Evolutionary conservation across 441 rosid species (phyloP), one percentile per base, ranked within the genome.

Genomic region (Jatropha multifida): DNA sequence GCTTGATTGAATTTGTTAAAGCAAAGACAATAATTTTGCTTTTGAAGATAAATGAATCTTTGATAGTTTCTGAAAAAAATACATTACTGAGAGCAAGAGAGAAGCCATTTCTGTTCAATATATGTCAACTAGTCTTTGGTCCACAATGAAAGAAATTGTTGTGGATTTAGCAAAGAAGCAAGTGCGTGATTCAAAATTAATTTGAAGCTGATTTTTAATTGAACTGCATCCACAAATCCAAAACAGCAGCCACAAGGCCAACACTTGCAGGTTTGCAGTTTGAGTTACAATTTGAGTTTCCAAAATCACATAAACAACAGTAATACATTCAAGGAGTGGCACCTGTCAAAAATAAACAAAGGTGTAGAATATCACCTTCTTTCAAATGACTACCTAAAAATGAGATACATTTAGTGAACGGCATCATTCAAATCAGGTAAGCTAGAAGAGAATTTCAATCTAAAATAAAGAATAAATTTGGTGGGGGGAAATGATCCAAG

Each of bases 1-100:
- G 95, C 90, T 83, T 93, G 81, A 88, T 66, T 44, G 26, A 68
- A 71, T 48, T 44, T 69, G 73, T 58, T 74, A 73, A 72, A 59
- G 72, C 59, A 55, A 76, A 49, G 40, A 74, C 46, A 62, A 7
- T 68, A 46, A 72, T 79, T 82, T 79, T 84, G 74, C 72, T 76
- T 78, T 58, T 74, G 65, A 61, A 73, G 48, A 71, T 60, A 68
- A 77, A 27, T 42, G 70, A 37, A 71, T 27, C 54, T 51, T 46
- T 38, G 67, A 55, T n/a, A 65, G 51, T 69, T 41, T 38, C 37
- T 20, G 23, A 48, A 67, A 62, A 68, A 77, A 74, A 77, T 46
- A 73, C 69, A 61, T 46, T 73, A 26, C 23, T 69, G 76, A 58
- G 26, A 61, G 40, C 58, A 48, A 74, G 62, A 70, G 60, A 69